These are phyloP conservation scores for Termitomyces sp. DNA, from an alignment of 768 basidiomycete genomes.

Conservation along the genomic window DNA sequence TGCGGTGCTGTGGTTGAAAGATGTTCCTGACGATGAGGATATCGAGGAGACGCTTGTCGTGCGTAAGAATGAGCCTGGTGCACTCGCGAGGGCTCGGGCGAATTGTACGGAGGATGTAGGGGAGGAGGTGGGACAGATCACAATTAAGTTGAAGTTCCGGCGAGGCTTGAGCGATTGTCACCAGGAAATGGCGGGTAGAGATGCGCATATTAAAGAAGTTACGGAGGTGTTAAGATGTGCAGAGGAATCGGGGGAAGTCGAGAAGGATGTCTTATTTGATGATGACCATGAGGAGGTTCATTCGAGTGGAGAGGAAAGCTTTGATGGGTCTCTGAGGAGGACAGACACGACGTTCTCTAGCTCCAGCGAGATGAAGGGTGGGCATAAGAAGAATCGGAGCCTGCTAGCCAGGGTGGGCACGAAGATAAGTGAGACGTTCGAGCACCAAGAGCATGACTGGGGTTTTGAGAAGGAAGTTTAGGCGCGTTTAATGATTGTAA, in stretches of 20 bases:
- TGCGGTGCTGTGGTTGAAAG: constrained; percentile 39
- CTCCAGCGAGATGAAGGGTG: constrained; percentile 30
- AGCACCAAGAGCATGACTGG: constrained; percentile 29
- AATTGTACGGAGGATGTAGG: constrained; percentile 24
- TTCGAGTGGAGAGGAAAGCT: constrained; percentile 19
- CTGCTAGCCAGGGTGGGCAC: constrained; percentile 43
- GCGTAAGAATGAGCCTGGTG: constrained; percentile 17
- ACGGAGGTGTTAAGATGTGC: constrained; percentile 42
- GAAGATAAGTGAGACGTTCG: constrained; percentile 34
- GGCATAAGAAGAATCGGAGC: constrained; percentile 54
- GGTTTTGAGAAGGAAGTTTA: constrained; percentile 39
- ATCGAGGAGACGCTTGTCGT: constrained; percentile 24
- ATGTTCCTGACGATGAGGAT: constrained; percentile 35
- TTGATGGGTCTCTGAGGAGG: constrained; percentile 4
- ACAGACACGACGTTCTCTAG: not conserved
- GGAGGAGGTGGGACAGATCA: constrained; percentile 26
- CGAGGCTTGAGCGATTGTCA: constrained; percentile 43
- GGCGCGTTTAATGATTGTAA: not conserved
- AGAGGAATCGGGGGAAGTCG: constrained; percentile 28
- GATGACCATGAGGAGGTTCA: not conserved
- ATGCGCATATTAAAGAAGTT: constrained; percentile 33
- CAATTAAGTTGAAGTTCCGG: constrained; percentile 35
- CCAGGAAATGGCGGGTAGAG: constrained; percentile 28
- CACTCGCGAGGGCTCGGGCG: constrained; percentile 21
- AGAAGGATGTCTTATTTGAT: constrained; percentile 14